Evolutionary conservation across 306 rosid genomes (phyloP).

Genomic region (Casuarina glauca): DNA sequence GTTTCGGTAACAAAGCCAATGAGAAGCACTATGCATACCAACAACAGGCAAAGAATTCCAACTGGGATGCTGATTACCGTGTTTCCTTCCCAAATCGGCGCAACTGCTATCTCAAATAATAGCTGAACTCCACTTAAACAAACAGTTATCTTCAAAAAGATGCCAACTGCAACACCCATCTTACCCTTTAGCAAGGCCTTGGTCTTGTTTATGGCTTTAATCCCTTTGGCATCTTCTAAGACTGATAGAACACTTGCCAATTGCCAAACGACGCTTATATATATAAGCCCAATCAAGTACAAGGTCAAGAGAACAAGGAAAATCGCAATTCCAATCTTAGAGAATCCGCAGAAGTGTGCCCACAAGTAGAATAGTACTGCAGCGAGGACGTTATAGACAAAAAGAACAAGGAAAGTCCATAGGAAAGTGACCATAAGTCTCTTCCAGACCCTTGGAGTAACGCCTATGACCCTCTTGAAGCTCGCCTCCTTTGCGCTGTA

Average conservation of each 20-base stretch:
- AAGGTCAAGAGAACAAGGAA: background rate
- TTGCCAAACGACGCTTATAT: constrained; percentile 21
- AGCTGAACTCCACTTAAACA: background rate
- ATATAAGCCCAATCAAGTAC: constrained; percentile 7
- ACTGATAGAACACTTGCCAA: constrained; percentile 30
- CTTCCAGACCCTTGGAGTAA: constrained; percentile 1
- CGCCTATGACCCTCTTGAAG: constrained; percentile 2
- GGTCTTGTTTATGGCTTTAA: constrained; percentile 25
- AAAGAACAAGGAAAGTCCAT: no score
- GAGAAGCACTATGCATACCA: no score
- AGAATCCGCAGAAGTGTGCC: background rate
- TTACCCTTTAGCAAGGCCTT: constrained; percentile 20
- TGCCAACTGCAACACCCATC: constrained; percentile 1
- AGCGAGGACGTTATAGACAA: background rate
- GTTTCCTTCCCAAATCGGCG: background rate
- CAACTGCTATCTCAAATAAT: constrained; percentile 6
- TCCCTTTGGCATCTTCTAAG: constrained; percentile 18
- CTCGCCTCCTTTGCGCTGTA: background rate
- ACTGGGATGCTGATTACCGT: no score
- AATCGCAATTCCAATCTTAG: background rate
- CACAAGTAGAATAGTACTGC: background rate
- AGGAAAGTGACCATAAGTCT: background rate
- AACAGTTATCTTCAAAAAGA: background rate
- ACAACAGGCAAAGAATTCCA: no score
- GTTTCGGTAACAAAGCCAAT: no score